These are phyloP conservation scores for Cicer chorassanicum DNA, from an alignment of 306 rosid genomes.

Conservation along the genomic window DNA sequence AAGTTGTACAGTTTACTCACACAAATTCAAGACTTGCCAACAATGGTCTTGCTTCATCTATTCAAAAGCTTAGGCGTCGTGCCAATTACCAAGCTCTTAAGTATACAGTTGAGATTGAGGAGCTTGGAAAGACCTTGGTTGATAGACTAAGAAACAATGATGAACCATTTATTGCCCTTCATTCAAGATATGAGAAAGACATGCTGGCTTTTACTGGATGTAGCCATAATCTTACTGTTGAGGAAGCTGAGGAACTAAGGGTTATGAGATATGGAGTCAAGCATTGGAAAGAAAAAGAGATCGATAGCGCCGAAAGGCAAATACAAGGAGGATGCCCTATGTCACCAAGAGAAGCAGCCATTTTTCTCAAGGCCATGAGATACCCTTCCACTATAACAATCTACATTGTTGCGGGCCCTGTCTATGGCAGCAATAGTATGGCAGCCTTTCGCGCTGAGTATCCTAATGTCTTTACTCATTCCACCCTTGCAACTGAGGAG, in stretches of 20 bases:
- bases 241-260: conserved; percentile 75
- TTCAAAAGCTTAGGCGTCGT: conserved; percentile 89
- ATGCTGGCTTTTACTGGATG: conserved; percentile 99
- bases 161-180: conserved; percentile 86
- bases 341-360: conserved; percentile 96
- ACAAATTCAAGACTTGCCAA: conserved; percentile 93
- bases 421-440: conserved; percentile 83
- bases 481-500: conserved; percentile 80
- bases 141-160: conserved; percentile 71
- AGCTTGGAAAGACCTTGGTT: conserved; percentile 75
- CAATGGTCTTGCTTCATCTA: conserved; percentile 79
- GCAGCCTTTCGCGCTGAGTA: conserved; percentile 64
- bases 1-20: conserved; percentile 79
- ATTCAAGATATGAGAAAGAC: conserved; percentile 98
- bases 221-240: conserved; percentile 80
- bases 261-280: conserved; percentile 83
- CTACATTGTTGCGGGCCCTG: conserved; percentile 96
- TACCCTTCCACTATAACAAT: conserved; percentile 92
- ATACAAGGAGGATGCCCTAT: conserved; percentile 93
- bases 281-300: conserved; percentile 99
- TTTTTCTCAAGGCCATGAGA: conserved; percentile 95
- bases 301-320: conserved; percentile 71
- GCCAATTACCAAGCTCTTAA: conserved; percentile 86
- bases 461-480: conserved; percentile 82
- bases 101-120: conserved; percentile 78